Conservation (phyloP, 2,329 filamentous ascomycete genomes). For the Ophiostoma sp. region DNA sequence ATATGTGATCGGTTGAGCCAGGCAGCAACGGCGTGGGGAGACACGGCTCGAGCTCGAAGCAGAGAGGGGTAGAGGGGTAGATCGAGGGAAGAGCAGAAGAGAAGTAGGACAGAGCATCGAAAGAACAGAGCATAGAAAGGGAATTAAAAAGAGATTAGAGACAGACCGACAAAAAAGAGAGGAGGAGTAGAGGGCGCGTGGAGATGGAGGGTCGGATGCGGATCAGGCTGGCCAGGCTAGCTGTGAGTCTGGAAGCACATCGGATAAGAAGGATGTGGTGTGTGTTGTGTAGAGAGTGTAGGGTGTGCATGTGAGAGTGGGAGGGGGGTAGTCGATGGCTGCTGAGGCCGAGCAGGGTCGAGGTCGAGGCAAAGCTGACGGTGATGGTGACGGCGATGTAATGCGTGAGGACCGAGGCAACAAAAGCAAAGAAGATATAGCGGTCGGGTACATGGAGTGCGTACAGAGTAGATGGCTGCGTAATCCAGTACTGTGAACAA, state of each 20-base stretch:
- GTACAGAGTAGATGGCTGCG: neutral
- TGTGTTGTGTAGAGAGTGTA: conserved; percentile 8
- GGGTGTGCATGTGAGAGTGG: conserved; percentile 14
- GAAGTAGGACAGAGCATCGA: conserved; percentile 14
- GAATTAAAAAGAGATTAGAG: neutral
- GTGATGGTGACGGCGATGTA: neutral
- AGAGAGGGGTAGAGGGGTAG: conserved; percentile 15
- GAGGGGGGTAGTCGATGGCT: neutral
- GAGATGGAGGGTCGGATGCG: conserved; percentile 16
- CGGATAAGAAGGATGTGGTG: conserved; percentile 16
- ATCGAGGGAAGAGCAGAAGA: neutral
- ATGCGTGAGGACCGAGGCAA: neutral
- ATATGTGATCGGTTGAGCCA: conserved; percentile 12
- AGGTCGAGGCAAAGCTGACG: neutral
- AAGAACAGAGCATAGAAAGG: neutral
- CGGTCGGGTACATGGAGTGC: neutral
- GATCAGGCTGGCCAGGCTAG: conserved; percentile 16
- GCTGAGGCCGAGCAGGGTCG: too few relatives aligned
- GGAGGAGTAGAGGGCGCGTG: conserved; percentile 15
- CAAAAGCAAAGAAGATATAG: neutral
- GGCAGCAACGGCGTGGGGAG: conserved; percentile 14
- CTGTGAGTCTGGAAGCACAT: conserved; percentile 13
- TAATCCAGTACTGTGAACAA: neutral
- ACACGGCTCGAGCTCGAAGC: neutral
- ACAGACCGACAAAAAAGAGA: neutral